Base-by-base conservation (phyloP, 495 filamentous ascomycete genomes). In the Trichoderma asperelloides region DNA sequence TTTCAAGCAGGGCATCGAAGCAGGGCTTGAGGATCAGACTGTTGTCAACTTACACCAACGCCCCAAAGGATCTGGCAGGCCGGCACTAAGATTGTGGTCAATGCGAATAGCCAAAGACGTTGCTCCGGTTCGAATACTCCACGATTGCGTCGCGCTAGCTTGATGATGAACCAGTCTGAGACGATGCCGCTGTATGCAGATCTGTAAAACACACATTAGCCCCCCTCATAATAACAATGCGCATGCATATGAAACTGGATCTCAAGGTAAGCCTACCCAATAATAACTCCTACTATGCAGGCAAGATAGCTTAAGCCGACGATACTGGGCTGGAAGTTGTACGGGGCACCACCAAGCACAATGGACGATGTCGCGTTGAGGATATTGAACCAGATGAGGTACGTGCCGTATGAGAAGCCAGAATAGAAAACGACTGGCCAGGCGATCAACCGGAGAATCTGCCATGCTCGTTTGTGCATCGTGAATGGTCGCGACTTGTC, bases 351-450 rank as follows among this genome's bases (percentile, higher is more conserved):
- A 15, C 81, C 79, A 5, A 89, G 77, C 65, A 88, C 85, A 11
- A 88, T 78, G 0, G 86, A 89, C 0, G 85, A 77, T 1, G 87
- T 89, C 23, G 80, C 87, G 68, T 89, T 89, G 40, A 89, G 74
- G 43, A 89, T 85, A 70, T 89, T 88, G 78, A 89, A 89, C 75
- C 85, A 85, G 37, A 88, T 78, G 33, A 89, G 79, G 66, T 85
- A 86, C 2, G 80, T 84, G 1, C 87, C 87, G 70, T 89, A 89
- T 11, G 81, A 85, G 70, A 89, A 88, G 37, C 88, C 87, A 33
- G 86, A 83, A 67, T 87, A 89, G 67, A 86, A 86, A 25, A 89
- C 84, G 2, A 88, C 85, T 0, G 87, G 87, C 76, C 87, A 87
- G 30, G 81, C 85, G 62, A 83, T 69, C 15, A 80, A 79, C 45